Percentiles rank a stretch among this genome's conserved stretches.
Conservation (phyloP, 805 yeast genomes). For the Sporopachydermia quercuum region DNA sequence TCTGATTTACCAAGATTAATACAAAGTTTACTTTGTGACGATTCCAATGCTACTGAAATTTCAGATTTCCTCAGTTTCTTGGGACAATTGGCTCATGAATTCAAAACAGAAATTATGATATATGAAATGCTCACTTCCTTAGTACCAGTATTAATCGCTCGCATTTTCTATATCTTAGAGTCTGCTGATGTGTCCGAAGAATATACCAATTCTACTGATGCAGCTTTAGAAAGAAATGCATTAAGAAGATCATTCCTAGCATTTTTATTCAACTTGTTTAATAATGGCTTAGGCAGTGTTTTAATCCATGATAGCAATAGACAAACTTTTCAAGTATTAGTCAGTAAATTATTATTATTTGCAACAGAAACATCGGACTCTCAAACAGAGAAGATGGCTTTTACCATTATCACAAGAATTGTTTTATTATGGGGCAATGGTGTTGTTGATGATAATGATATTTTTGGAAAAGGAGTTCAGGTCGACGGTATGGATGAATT, state of each 20-base stretch:
- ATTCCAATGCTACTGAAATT: constrained; percentile 49
- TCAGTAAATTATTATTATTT: constrained; percentile 49
- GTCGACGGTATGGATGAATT: constrained; percentile 60
- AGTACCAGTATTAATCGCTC: constrained; percentile 56
- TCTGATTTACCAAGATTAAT: constrained; percentile 55
- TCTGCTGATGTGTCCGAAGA: constrained; percentile 26
- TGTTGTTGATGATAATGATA: constrained; percentile 37
- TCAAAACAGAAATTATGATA: constrained; percentile 48
- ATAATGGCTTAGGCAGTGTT: constrained; percentile 69
- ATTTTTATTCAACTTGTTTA: constrained; percentile 51
- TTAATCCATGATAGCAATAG: constrained; percentile 58
- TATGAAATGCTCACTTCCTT: constrained; percentile 63
- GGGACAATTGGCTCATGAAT: constrained; percentile 76
- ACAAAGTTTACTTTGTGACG: constrained; percentile 44
- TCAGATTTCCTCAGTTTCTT: constrained; percentile 73
- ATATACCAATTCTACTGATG: constrained; percentile 36
- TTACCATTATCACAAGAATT: constrained; percentile 48
- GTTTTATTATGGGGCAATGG: constrained; percentile 59
- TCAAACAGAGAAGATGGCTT: constrained; percentile 49
- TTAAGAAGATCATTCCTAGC: constrained; percentile 59
- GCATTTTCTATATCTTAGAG: constrained; percentile 38
- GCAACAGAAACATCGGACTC: constrained; percentile 52
- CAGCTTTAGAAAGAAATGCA: constrained; percentile 44
- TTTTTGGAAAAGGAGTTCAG: constrained; percentile 28
- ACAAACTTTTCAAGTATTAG: constrained; percentile 38